These are phyloP conservation scores for Sclerotiophoma versabilis DNA, from an alignment of 2,329 filamentous ascomycete species.

Conservation along the genomic window DNA sequence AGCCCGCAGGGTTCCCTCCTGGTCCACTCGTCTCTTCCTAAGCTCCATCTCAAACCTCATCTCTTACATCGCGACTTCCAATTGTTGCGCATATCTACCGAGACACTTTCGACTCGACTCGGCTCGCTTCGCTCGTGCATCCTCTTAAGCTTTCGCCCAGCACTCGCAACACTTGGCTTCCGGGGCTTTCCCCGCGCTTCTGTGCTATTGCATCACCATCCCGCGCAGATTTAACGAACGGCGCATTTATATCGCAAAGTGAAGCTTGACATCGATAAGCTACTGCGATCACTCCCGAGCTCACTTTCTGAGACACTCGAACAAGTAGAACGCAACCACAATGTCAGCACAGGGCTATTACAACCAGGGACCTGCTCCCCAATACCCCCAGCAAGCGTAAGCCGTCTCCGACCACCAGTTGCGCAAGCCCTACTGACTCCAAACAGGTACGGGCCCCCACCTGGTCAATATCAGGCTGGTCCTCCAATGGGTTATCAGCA, in stretches of 20 bases:
- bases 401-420: neutral
- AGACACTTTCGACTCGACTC: neutral
- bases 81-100: neutral
- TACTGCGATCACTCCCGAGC: neutral
- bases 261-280: constrained; percentile 1
- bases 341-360: constrained; percentile 52
- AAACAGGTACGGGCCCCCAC: constrained; percentile 33
- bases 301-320: neutral
- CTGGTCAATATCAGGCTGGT: constrained; percentile 21
- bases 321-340: neutral
- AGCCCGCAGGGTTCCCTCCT: neutral
- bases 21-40: neutral
- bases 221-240: constrained; percentile 1
- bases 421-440: neutral
- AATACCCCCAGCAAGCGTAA: constrained; percentile 48
- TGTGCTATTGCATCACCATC: constrained; percentile 1
- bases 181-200: constrained; percentile 1
- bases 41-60: neutral
- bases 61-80: neutral
- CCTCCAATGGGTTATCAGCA: constrained; percentile 21
- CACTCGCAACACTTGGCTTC: constrained; percentile 5
- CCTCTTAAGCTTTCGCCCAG: constrained; percentile 17
- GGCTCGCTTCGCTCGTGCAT: neutral
- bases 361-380: constrained; percentile 39
- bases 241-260: neutral